Percentiles rank a stretch among this genome's conserved stretches.
Conservation (phyloP, 352 stramenopile genomes). For the Phytophthora sansomeana region DNA sequence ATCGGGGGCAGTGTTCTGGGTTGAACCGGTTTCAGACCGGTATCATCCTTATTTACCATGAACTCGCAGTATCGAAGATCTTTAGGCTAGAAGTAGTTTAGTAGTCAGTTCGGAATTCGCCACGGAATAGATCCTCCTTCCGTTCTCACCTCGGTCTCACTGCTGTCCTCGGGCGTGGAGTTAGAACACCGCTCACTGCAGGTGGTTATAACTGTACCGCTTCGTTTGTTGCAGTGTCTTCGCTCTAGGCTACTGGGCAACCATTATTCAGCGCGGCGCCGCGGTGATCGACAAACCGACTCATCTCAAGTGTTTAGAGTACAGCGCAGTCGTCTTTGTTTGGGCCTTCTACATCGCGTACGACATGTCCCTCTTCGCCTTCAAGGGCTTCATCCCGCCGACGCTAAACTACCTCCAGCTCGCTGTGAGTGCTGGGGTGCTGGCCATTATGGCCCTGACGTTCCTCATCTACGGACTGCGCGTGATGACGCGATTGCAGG, state of each 20-base stretch:
- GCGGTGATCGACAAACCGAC: conserved; percentile 36
- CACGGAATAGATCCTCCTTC: no score
- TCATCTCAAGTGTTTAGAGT: conserved; percentile 42
- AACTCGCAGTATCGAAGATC: no score
- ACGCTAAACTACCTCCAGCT: conserved; percentile 41
- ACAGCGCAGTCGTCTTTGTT: conserved; percentile 35
- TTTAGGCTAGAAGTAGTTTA: no score
- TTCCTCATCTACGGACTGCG: conserved; percentile 46
- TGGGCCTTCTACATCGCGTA: conserved; percentile 50
- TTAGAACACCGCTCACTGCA: neutral
- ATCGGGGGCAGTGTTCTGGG: no score
- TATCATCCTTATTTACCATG: no score
- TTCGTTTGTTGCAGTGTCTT: conserved; percentile 46
- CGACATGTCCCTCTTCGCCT: conserved; percentile 39
- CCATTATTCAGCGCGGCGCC: conserved; percentile 59
- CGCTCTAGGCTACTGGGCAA: conserved; percentile 64
- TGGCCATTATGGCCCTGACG: conserved; percentile 30
- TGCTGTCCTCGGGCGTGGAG: no score
- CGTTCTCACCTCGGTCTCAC: no score
- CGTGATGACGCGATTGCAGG: conserved; percentile 29
- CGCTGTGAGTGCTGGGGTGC: conserved; percentile 23
- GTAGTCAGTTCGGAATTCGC: no score
- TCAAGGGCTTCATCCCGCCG: conserved; percentile 45
- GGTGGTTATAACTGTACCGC: neutral
- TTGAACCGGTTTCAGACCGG: no score